A percentile compares a stretch with the other conserved stretches of the same genome.
phyloP scores from a whole-genome alignment of 2,329 filamentous ascomycete species.

The Epichloe sp. region DNA sequence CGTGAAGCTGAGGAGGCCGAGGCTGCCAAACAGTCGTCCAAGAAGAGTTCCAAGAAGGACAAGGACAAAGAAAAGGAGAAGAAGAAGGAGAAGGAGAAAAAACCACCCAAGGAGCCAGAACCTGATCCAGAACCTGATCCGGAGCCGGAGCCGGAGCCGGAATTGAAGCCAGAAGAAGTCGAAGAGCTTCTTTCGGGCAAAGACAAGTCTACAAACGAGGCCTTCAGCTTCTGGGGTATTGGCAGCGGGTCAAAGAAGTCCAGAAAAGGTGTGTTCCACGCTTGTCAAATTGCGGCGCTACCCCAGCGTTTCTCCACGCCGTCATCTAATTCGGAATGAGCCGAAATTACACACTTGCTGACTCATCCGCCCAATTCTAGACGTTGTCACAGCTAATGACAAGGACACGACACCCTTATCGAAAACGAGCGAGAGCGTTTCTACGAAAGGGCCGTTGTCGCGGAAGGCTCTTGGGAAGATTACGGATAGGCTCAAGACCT shows the following conservation, averaged over 20 bases:
- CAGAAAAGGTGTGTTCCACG: conserved; percentile 23
- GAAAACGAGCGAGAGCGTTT: conserved; percentile 20
- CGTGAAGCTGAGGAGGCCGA: conserved; percentile 23
- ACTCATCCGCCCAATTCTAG: conserved; percentile 33
- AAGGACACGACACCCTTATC: conserved; percentile 29
- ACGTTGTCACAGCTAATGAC: conserved; percentile 25
- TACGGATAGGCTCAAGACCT: conserved; percentile 42
- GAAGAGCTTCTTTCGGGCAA: conserved; percentile 27
- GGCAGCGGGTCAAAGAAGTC: conserved; percentile 28
- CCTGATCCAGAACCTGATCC: conserved; percentile 2
- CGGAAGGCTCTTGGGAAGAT: conserved; percentile 40
- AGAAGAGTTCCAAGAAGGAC: conserved; percentile 23
- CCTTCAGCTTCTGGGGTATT: conserved; percentile 45
- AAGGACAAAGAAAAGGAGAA: conserved; percentile 15
- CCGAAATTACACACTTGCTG: conserved; percentile 33
- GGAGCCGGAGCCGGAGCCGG: conserved; percentile 11
- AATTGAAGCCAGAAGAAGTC: conserved; percentile 29
- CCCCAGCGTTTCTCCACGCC: conserved; percentile 6
- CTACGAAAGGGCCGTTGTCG: conserved; percentile 25
- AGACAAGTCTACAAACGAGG: conserved; percentile 22
- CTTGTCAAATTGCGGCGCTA: conserved; percentile 7
- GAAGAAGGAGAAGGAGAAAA: conserved; percentile 10
- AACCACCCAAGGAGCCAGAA: conserved; percentile 8
- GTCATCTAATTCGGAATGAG: conserved; percentile 13
- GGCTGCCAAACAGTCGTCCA: conserved; percentile 24